Evolutionary conservation across 1,284 basidiomycete species (phyloP).

Genomic region (Agaricales sp.): DNA sequence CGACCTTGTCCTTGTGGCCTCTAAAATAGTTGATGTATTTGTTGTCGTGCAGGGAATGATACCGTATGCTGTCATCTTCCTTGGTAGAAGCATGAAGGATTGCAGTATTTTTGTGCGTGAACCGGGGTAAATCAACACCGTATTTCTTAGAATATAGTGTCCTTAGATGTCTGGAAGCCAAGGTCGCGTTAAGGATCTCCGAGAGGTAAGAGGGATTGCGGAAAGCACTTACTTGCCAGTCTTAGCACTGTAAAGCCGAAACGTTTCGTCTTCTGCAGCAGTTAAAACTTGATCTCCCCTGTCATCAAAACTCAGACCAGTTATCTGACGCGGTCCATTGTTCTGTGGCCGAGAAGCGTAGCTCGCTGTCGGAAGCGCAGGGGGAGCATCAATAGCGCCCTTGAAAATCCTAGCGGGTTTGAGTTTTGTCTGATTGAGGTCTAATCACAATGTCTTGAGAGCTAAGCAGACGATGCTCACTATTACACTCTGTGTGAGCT

Average conservation of each 20-base stretch:
- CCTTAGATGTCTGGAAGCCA: slow-evolving; percentile 50
- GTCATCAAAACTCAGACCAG: slow-evolving; percentile 87
- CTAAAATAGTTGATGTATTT: slow-evolving; percentile 93
- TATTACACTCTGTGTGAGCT: slow-evolving; percentile 34
- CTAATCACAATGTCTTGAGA: background rate
- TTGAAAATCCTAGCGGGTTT: slow-evolving; percentile 90
- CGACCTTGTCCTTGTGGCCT: slow-evolving; percentile 85
- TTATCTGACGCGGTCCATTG: slow-evolving; percentile 59
- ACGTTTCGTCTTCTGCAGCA: slow-evolving; percentile 88
- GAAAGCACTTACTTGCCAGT: slow-evolving; percentile 78
- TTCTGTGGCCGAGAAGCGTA: slow-evolving; percentile 28
- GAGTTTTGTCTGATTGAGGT: slow-evolving; percentile 44
- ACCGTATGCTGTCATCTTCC: slow-evolving; percentile 90
- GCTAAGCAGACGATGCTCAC: slow-evolving; percentile 26
- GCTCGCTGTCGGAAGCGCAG: slow-evolving; percentile 37
- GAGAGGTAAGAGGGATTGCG: slow-evolving; percentile 14
- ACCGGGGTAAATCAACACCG: slow-evolving; percentile 87
- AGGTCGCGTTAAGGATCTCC: slow-evolving; percentile 16
- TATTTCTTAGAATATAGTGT: slow-evolving; percentile 92
- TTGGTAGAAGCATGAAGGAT: slow-evolving; percentile 93
- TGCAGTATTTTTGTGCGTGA: slow-evolving; percentile 83
- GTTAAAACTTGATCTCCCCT: slow-evolving; percentile 81
- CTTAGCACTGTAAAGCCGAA: slow-evolving; percentile 83
- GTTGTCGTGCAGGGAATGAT: slow-evolving; percentile 94
- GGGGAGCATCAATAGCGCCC: slow-evolving; percentile 53